A percentile compares a stretch with the other conserved stretches of the same genome.
These are phyloP conservation scores for Lavandula angustifolia DNA, from an alignment of 257 asterid species.

Conservation along the genomic window DNA sequence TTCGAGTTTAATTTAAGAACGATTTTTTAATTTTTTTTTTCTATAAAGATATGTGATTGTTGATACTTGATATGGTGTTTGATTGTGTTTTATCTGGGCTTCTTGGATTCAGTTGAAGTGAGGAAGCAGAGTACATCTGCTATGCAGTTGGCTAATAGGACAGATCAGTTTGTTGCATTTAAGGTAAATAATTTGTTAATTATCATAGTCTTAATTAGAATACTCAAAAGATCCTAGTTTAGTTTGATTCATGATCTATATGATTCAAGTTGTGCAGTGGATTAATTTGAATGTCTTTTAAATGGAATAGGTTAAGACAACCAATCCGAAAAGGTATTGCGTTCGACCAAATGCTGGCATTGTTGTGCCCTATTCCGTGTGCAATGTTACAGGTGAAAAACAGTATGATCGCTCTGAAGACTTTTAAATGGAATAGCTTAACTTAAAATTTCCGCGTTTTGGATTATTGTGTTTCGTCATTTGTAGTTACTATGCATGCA, in stretches of 20 bases:
- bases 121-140: conserved; percentile 81
- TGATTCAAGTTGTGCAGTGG: neutral
- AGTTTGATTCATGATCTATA: neutral
- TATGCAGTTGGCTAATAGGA: conserved; percentile 76
- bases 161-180: conserved; percentile 75
- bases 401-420: conserved; percentile 12
- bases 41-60: conserved; percentile 21
- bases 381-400: conserved; percentile 72
- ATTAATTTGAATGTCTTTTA: conserved; percentile 20
- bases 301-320: conserved; percentile 71
- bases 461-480: conserved; percentile 12
- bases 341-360: conserved; percentile 91
- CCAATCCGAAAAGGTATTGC: conserved; percentile 75
- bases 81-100: conserved; percentile 32
- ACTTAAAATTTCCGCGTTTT: neutral
- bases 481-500: conserved; percentile 80
- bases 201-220: too few relatives aligned
- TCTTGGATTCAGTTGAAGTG: conserved; percentile 66
- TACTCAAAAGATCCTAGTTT: conserved; percentile 5
- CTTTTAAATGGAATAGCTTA: neutral
- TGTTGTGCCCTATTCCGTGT: conserved; percentile 60
- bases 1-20: conserved; percentile 8
- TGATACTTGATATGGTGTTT: conserved; percentile 19
- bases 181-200: conserved; percentile 48
- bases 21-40: too few relatives aligned